A percentile compares a stretch with the other conserved stretches of the same genome.
These are phyloP conservation scores for Coniochaeta hoffmannii DNA, from an alignment of 2,329 filamentous ascomycete species.

Conservation along the genomic window DNA sequence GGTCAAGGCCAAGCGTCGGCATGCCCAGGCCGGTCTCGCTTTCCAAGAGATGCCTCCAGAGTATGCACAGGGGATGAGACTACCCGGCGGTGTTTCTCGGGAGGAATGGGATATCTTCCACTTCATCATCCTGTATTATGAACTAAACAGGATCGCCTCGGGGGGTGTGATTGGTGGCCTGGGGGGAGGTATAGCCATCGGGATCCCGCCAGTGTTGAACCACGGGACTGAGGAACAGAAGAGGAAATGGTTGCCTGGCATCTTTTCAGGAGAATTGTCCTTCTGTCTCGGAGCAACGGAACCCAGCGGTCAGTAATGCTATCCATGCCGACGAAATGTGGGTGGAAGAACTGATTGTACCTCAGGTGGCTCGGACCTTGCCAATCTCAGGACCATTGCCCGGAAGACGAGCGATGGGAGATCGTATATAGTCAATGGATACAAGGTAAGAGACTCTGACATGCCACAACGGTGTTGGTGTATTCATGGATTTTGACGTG, in stretches of 20 bases:
- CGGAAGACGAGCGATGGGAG: slow-evolving; percentile 32
- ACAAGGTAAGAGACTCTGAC: slow-evolving; percentile 30
- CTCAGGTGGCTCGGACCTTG: slow-evolving; percentile 54
- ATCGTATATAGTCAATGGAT: slow-evolving; percentile 56
- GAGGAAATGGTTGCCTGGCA: slow-evolving; percentile 46
- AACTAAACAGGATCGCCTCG: slow-evolving; percentile 27
- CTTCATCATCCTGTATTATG: slow-evolving; percentile 46
- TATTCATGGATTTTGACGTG: not conserved
- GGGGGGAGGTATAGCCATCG: slow-evolving; percentile 53
- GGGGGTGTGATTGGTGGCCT: slow-evolving; percentile 48
- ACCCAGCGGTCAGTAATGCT: slow-evolving; percentile 23
- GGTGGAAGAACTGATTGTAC: not conserved
- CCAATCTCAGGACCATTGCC: slow-evolving; percentile 55
- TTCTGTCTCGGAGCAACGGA: slow-evolving; percentile 62
- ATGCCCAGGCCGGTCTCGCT: slow-evolving; percentile 30
- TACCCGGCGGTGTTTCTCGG: slow-evolving; percentile 36
- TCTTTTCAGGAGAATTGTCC: slow-evolving; percentile 50
- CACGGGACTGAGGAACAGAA: slow-evolving; percentile 55
- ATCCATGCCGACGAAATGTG: not conserved
- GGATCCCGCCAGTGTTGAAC: slow-evolving; percentile 55
- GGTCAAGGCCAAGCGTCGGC: slow-evolving; percentile 26
- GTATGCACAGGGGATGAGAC: slow-evolving; percentile 28
- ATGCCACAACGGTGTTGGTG: not conserved
- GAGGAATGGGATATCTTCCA: slow-evolving; percentile 50
- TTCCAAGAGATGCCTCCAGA: slow-evolving; percentile 26